A percentile compares a stretch with the other conserved stretches of the same genome.
Conservation (phyloP, 2,329 filamentous ascomycete species). For the Pseudogymnoascus pannorum region DNA sequence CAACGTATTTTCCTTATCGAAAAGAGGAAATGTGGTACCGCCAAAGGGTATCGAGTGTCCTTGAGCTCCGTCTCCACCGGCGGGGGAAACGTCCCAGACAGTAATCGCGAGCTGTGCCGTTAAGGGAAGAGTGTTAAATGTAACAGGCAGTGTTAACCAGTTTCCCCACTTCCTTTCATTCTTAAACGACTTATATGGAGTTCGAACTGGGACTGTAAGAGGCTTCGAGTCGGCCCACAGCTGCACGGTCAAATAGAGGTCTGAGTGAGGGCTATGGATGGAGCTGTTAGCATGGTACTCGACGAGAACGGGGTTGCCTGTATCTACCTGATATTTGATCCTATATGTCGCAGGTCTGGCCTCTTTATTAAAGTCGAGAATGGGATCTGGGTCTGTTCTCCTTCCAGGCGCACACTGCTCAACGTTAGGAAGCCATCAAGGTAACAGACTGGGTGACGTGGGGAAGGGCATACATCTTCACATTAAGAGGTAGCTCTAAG, state of each 20-base stretch:
- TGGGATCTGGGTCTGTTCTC: slow-evolving; percentile 65
- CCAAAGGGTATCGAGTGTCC: slow-evolving; percentile 86
- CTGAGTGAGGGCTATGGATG: slow-evolving; percentile 60
- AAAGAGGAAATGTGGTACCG: slow-evolving; percentile 85
- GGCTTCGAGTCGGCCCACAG: slow-evolving; percentile 96
- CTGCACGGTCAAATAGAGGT: slow-evolving; percentile 88
- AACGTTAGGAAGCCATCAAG: slow-evolving; percentile 16
- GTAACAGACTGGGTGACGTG: background rate
- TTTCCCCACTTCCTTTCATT: slow-evolving; percentile 80
- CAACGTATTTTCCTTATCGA: slow-evolving; percentile 84
- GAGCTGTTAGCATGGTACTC: slow-evolving; percentile 20
- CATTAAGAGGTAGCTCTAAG: slow-evolving; percentile 64
- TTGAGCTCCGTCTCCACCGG: slow-evolving; percentile 60
- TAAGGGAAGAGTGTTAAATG: slow-evolving; percentile 72
- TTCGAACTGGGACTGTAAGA: slow-evolving; percentile 84
- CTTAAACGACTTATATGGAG: slow-evolving; percentile 86
- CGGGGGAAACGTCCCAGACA: slow-evolving; percentile 86
- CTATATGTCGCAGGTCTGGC: slow-evolving; percentile 76
- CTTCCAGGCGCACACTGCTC: slow-evolving; percentile 65
- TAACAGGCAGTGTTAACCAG: slow-evolving; percentile 84
- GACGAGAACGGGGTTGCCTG: background rate
- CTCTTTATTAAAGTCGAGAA: slow-evolving; percentile 72
- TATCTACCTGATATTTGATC: slow-evolving; percentile 68
- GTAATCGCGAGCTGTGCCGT: slow-evolving; percentile 86
- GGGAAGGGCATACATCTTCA: slow-evolving; percentile 49